These are phyloP conservation scores for Lyophyllum atratum DNA, from an alignment of 768 basidiomycete species.

Conservation along the genomic window DNA sequence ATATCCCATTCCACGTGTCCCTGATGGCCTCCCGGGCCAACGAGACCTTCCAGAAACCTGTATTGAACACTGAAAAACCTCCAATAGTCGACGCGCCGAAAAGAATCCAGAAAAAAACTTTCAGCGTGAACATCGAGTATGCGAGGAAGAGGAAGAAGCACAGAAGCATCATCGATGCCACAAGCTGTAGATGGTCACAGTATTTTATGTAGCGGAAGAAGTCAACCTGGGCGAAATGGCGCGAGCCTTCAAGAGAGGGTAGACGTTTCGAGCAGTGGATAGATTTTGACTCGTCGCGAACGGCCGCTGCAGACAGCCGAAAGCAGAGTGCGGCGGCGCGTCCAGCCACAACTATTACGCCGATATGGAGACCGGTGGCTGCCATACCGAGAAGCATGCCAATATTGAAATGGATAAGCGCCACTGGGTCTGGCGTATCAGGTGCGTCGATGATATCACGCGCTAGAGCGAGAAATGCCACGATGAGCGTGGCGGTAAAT, in stretches of 20 bases:
- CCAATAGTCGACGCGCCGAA: slow-evolving; percentile 1
- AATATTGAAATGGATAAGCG: slow-evolving; percentile 5
- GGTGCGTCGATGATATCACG: background rate
- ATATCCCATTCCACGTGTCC: background rate
- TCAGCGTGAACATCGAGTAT: slow-evolving; percentile 8
- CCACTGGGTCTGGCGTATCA: background rate
- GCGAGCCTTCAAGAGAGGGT: too few relatives aligned
- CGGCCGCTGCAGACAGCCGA: too few relatives aligned
- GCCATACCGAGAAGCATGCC: slow-evolving; percentile 12
- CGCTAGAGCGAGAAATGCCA: slow-evolving; percentile 9
- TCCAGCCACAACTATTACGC: slow-evolving; percentile 17
- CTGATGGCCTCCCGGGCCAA: slow-evolving; percentile 1
- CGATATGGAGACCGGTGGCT: slow-evolving; percentile 12
- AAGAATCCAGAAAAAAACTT: slow-evolving; percentile 6
- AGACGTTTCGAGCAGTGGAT: too few relatives aligned
- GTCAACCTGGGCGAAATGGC: background rate
- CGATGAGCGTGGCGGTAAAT: slow-evolving; percentile 6
- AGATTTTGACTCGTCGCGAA: too few relatives aligned
- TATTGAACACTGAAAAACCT: background rate
- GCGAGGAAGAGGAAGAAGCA: slow-evolving; percentile 10
- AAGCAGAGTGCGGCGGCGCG: slow-evolving; percentile 13
- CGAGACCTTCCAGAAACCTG: slow-evolving; percentile 15
- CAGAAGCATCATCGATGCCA: slow-evolving; percentile 7
- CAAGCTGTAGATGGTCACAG: slow-evolving; percentile 13
- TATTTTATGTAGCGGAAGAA: slow-evolving; percentile 14